Base-by-base conservation (phyloP, 108 stramenopile species). In the Cylindrotheca closterium region DNA sequence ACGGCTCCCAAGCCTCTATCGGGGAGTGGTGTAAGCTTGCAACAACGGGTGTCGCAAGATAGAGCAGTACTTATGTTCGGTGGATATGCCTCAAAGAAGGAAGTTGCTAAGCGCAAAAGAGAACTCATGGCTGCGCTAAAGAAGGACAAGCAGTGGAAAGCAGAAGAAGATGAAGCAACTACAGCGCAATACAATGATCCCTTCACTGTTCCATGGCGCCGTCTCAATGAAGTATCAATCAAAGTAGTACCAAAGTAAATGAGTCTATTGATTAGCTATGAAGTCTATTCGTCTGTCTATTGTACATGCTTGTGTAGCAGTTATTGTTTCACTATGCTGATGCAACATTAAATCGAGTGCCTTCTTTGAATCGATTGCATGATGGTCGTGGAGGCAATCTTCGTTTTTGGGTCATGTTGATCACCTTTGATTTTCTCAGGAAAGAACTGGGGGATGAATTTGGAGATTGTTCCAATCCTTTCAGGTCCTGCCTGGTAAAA, bases 161-260 rank as follows among this genome's bases (percentile, higher is more conserved):
- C 28, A 22, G 22, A 51, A 10, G 51, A 25, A 15, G 58, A 65
- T 2, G 46, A 68, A 10, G 71, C 79, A 7, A 72, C 74, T 4
- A 53, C 87, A 15, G 86, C 95, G 3, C 95, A 96, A 65, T 98
- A 98, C 78, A 98, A 98, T 59, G 96, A 96, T 60, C 97, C 97
- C 2, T 98, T 96, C 64, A 96, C 97, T 0, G 86, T 90, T 1
- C 96, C 96, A 7, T 96, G 97, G 97, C 79, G 85, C 27, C 75
- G 96, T 17, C 73, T 89, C 30, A 98, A 98, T 56, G 96, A 96
- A 52, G 89, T 98, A 15, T 92, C 91, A 1, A 51, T 92, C 22
- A n/a, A 51, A 27, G 83, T 86, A 4, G 58, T 30, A 34, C 12
- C 7, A 52, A n/a, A 17, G 29, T 51, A 42, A 15, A 42, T 10